These are phyloP conservation scores for Hypholoma sublateritium DNA, from an alignment of 768 basidiomycete genomes.

Conservation along the genomic window DNA sequence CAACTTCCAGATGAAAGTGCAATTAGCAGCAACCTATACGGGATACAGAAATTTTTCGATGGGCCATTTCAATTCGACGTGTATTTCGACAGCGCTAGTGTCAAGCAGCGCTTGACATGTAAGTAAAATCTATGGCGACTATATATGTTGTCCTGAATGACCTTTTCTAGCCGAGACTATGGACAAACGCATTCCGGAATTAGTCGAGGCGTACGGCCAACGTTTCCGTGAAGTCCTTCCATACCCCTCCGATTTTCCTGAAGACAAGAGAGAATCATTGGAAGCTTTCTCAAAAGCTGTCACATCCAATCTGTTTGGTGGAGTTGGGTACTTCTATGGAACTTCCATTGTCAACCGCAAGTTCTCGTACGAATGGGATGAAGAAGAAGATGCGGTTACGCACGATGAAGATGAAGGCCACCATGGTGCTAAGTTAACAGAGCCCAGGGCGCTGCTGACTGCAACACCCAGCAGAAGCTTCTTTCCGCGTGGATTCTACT, in stretches of 20 bases:
- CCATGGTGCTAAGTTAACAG: constrained; percentile 66
- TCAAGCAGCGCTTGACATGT: constrained; percentile 67
- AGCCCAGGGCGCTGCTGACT: constrained; percentile 76
- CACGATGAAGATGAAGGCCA: constrained; percentile 39
- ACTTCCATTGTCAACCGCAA: constrained; percentile 82
- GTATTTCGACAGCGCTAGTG: constrained; percentile 77
- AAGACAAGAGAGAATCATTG: constrained; percentile 47
- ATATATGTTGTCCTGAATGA: neutral
- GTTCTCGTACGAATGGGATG: constrained; percentile 92
- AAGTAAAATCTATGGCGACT: constrained; percentile 21
- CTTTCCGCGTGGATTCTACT: constrained; percentile 98
- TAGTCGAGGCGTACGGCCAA: constrained; percentile 57
- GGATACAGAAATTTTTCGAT: constrained; percentile 83
- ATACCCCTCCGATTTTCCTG: constrained; percentile 52
- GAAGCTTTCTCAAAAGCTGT: constrained; percentile 82
- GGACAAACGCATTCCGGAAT: constrained; percentile 67
- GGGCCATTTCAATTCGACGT: constrained; percentile 90
- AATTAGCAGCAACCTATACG: constrained; percentile 76
- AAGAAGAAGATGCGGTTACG: constrained; percentile 43
- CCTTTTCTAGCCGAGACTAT: constrained; percentile 53
- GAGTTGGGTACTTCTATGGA: constrained; percentile 95
- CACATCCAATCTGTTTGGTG: constrained; percentile 89
- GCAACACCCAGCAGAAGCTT: constrained; percentile 96
- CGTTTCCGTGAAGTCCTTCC: constrained; percentile 77
- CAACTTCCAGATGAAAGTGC: constrained; percentile 75